Conservation (phyloP, 768 basidiomycete species). For the Lactifluus piperatus region DNA sequence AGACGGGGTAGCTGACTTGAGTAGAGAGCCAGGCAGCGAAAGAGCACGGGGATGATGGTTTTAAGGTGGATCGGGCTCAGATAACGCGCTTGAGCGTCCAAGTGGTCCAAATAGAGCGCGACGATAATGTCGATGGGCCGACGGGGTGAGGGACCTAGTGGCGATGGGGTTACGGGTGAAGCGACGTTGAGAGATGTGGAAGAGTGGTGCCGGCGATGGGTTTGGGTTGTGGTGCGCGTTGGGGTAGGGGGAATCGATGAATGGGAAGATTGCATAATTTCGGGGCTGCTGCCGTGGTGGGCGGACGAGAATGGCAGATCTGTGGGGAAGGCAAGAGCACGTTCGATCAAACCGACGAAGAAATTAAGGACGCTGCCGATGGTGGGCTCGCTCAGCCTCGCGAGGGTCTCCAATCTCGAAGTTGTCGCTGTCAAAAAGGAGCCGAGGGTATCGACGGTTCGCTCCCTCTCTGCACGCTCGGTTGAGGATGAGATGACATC, state of each 20-base stretch:
- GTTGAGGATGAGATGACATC: constrained; percentile 28
- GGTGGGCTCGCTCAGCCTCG: constrained; percentile 52
- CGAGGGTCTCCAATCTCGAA: constrained; percentile 42
- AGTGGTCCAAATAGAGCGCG: constrained; percentile 53
- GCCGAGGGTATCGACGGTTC: constrained; percentile 52
- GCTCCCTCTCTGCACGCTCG: constrained; percentile 48
- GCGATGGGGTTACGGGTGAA: constrained; percentile 26
- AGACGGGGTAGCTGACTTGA: constrained; percentile 60
- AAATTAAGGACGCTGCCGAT: constrained; percentile 50
- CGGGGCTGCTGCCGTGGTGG: constrained; percentile 28
- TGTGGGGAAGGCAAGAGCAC: constrained; percentile 31
- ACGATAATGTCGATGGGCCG: constrained; percentile 55
- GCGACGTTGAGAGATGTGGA: constrained; percentile 44
- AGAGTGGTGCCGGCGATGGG: constrained; percentile 54
- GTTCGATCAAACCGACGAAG: constrained; percentile 50
- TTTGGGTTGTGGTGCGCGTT: constrained; percentile 31
- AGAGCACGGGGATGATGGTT: constrained; percentile 61
- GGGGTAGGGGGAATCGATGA: constrained; percentile 19
- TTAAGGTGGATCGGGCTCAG: constrained; percentile 46
- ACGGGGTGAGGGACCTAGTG: constrained; percentile 31
- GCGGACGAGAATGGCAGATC: constrained; percentile 8
- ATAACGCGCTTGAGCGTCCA: constrained; percentile 50
- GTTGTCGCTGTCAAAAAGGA: constrained; percentile 46
- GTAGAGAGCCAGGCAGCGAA: constrained; percentile 58
- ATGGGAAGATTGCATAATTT: constrained; percentile 17